Conservation (phyloP, 129 eudicot species). For the Arctium lappa region DNA sequence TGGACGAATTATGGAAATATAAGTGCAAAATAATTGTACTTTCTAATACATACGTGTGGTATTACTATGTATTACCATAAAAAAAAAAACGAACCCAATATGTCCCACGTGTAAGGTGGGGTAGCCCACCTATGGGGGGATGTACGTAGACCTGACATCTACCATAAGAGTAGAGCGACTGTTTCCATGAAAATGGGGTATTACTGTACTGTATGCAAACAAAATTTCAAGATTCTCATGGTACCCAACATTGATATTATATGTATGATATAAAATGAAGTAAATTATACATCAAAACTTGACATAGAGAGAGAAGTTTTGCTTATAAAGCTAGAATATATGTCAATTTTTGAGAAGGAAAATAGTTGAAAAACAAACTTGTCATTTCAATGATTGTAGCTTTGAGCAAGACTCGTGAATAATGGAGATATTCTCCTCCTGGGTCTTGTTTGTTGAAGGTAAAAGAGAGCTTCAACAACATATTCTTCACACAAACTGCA, state of each 20-base stretch:
- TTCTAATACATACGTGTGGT: no score
- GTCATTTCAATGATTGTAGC: conserved; percentile 43
- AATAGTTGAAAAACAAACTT: conserved; percentile 41
- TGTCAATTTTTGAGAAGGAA: not conserved
- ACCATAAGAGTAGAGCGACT: no score
- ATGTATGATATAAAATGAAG: not conserved
- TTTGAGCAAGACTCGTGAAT: conserved; percentile 80
- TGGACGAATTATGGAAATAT: no score
- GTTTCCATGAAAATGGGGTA: no score
- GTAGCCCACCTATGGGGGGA: no score
- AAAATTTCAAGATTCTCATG: no score
- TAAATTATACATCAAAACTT: not conserved
- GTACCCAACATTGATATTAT: not conserved
- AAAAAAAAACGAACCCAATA: no score
- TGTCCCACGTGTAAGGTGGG: no score
- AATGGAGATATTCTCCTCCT: conserved; percentile 51
- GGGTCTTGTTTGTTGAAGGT: conserved; percentile 77
- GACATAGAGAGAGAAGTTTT: not conserved
- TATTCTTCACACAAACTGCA: conserved; percentile 79
- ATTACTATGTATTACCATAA: no score
- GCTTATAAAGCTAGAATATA: not conserved
- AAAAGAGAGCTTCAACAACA: conserved; percentile 58
- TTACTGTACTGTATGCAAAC: no score
- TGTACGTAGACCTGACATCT: no score
- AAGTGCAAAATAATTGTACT: no score